Evolutionary conservation across 2,329 filamentous ascomycete genomes (phyloP).

Genomic region (Colletotrichum gloeosporioides): DNA sequence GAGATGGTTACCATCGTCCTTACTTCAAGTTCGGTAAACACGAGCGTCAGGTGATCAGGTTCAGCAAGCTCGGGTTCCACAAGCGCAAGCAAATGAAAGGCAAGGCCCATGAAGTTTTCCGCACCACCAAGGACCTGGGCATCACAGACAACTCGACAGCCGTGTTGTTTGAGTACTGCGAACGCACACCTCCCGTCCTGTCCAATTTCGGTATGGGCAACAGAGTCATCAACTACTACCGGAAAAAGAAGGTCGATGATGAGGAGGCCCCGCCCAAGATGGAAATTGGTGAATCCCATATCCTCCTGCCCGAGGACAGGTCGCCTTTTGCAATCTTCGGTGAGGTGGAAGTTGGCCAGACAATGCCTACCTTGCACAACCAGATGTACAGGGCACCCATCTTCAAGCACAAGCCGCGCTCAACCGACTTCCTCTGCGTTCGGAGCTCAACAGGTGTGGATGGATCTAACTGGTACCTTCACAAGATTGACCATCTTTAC

Average conservation of each 20-base stretch:
- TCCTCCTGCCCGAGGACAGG: conserved; percentile 90
- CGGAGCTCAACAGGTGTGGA: conserved; percentile 79
- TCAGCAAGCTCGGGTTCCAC: conserved; percentile 72
- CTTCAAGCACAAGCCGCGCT: conserved; percentile 81
- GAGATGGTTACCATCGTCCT: conserved; percentile 83
- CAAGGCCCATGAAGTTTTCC: conserved; percentile 80
- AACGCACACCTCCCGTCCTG: conserved; percentile 88
- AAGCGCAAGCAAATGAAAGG: conserved; percentile 87
- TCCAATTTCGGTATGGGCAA: conserved; percentile 99
- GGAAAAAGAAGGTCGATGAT: conserved; percentile 76
- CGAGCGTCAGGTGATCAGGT: conserved; percentile 71
- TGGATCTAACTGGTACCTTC: conserved; percentile 82
- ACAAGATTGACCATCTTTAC: conserved; percentile 89
- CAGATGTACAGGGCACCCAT: conserved; percentile 94
- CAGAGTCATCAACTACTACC: conserved; percentile 95
- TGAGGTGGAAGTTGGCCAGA: conserved; percentile 88
- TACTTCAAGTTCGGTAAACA: conserved; percentile 74
- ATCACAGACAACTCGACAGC: conserved; percentile 88
- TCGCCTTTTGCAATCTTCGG: conserved; percentile 97
- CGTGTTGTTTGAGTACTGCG: conserved; percentile 92
- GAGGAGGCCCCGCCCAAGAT: conserved; percentile 78
- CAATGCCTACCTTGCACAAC: conserved; percentile 90
- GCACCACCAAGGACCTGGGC: conserved; percentile 80
- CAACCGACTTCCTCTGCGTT: conserved; percentile 85
- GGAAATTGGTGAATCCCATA: conserved; percentile 87